These are phyloP conservation scores for Alternaria consortialis DNA, from an alignment of 2,329 filamentous ascomycete genomes.

Conservation along the genomic window DNA sequence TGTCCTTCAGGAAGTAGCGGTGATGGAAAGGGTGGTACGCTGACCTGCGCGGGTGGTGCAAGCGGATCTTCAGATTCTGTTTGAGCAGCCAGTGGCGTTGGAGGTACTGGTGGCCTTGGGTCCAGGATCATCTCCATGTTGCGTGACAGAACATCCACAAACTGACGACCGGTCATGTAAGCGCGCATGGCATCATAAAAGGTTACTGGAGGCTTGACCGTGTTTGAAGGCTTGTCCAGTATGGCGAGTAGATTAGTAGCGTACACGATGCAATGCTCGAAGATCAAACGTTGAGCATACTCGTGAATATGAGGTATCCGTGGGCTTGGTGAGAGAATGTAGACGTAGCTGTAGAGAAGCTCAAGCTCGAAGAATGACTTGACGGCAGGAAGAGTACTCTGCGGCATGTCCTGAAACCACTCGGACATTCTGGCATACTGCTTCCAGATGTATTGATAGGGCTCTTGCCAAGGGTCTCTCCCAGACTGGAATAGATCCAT, in stretches of 20 bases:
- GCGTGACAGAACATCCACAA: slow-evolving; percentile 65
- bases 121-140: slow-evolving; percentile 59
- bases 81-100: slow-evolving; percentile 41
- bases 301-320: slow-evolving; percentile 76
- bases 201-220: slow-evolving; percentile 74
- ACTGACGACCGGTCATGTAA: slow-evolving; percentile 71
- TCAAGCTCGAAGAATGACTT: slow-evolving; percentile 86
- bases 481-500: slow-evolving; percentile 86
- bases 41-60: slow-evolving; percentile 38
- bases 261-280: slow-evolving; percentile 87
- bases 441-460: slow-evolving; percentile 76
- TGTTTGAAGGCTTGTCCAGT: slow-evolving; percentile 61
- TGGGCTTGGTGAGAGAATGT: slow-evolving; percentile 83
- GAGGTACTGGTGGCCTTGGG: slow-evolving; percentile 53
- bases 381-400: slow-evolving; percentile 69
- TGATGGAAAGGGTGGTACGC: slow-evolving; percentile 46
- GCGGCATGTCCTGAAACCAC: slow-evolving; percentile 82
- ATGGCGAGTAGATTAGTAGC: slow-evolving; percentile 76
- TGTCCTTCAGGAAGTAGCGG: slow-evolving; percentile 38
- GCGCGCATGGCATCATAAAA: slow-evolving; percentile 88
- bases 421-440: slow-evolving; percentile 78
- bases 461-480: slow-evolving; percentile 71
- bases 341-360: slow-evolving; percentile 87
- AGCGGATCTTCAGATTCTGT: slow-evolving; percentile 49
- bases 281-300: slow-evolving; percentile 81